Conservation (phyloP, 495 filamentous ascomycete genomes). For the Bathelium albidoporum region DNA sequence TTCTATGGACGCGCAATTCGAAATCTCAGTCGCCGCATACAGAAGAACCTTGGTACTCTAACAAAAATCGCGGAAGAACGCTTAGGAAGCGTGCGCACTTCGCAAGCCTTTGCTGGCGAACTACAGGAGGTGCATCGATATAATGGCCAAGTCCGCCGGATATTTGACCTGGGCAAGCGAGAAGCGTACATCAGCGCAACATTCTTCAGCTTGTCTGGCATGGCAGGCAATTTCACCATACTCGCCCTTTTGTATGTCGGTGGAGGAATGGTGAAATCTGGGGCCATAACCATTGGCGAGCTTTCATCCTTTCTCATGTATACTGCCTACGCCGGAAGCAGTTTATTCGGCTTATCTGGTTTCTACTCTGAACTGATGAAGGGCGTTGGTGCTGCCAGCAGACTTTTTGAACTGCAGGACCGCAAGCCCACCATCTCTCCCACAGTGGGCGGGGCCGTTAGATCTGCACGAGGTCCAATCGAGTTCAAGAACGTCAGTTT, state of each 20-base stretch:
- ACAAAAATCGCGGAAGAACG: conserved; percentile 97
- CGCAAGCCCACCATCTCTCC: conserved; percentile 75
- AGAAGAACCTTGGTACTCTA: conserved; percentile 80
- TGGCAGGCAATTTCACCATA: conserved; percentile 92
- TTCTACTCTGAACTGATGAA: conserved; percentile 99
- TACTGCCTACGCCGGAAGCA: conserved; percentile 81
- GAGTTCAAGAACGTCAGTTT: conserved; percentile 23
- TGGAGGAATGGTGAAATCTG: conserved; percentile 76
- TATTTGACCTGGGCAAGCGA: conserved; percentile 74
- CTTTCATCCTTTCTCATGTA: conserved; percentile 98
- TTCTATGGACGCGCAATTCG: conserved; percentile 81
- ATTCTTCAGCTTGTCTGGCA: conserved; percentile 80
- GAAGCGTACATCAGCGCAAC: conserved; percentile 83
- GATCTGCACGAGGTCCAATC: conserved; percentile 70
- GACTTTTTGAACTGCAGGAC: conserved; percentile 93
- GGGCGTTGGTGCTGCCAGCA: conserved; percentile 87
- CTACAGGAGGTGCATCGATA: conserved; percentile 81
- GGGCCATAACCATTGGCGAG: conserved; percentile 80
- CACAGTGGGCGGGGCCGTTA: conserved; percentile 66
- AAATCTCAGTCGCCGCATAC: conserved; percentile 79
- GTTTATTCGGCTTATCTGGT: conserved; percentile 82
- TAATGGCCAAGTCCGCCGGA: conserved; percentile 80
- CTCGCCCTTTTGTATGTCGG: conserved; percentile 85
- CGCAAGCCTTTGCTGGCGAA: conserved; percentile 91
- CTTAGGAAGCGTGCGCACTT: conserved; percentile 88